Evolutionary conservation across 2,329 filamentous ascomycete genomes (phyloP).

Genomic region (Cadophora malorum): DNA sequence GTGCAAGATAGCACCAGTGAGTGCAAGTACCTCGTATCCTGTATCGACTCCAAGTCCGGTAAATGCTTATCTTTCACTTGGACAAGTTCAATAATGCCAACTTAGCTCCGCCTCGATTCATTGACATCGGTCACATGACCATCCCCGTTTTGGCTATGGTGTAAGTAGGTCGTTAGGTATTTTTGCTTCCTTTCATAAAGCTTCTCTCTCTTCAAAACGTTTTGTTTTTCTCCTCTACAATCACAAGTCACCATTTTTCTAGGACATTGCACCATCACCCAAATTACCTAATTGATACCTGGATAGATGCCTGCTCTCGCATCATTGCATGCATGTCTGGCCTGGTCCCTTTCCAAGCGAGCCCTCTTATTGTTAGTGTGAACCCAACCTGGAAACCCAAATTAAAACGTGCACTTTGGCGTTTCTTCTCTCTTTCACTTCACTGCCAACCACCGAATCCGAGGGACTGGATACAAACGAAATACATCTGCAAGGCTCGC

Average conservation of each 20-base stretch:
- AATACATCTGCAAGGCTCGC: background rate
- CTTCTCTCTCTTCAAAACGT: background rate
- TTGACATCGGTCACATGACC: background rate
- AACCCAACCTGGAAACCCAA: constrained; percentile 11
- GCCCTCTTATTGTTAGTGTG: background rate
- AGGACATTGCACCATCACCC: background rate
- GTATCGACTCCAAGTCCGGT: no score
- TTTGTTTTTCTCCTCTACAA: background rate
- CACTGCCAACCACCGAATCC: background rate
- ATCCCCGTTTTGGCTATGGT: background rate
- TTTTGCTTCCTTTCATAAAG: background rate
- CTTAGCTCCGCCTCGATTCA: background rate
- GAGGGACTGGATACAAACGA: background rate
- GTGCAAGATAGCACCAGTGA: no score
- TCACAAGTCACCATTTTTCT: background rate
- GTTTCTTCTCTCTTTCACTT: constrained; percentile 1
- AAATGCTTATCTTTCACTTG: background rate
- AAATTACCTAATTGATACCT: constrained; percentile 11
- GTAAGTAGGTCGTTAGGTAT: background rate
- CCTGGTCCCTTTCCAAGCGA: constrained; percentile 3
- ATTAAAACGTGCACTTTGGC: constrained; percentile 13
- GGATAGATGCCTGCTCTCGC: constrained; percentile 13
- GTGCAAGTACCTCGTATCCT: no score
- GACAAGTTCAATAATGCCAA: background rate
- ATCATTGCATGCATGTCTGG: constrained; percentile 7